Conservation (phyloP, 169 alveolate genomes). For the Theileria sp. region DNA sequence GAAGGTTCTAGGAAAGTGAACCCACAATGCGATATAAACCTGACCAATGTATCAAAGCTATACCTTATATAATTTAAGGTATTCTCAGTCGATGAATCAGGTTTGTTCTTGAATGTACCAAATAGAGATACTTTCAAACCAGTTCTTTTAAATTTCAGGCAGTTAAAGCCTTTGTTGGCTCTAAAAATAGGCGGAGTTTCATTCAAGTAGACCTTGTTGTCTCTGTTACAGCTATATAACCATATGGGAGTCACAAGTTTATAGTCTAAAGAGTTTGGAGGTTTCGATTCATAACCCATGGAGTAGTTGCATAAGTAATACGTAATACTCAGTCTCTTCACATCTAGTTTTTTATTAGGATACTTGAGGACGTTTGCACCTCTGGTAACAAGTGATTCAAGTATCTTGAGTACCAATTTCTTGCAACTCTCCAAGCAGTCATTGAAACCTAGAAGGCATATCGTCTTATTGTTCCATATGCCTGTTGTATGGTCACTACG, state of each 20-base stretch:
- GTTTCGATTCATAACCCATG: constrained; percentile 39
- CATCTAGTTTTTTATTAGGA: constrained; percentile 40
- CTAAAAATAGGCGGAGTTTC: constrained; percentile 47
- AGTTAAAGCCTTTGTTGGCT: constrained; percentile 32
- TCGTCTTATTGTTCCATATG: constrained; percentile 38
- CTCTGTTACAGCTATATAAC: constrained; percentile 58
- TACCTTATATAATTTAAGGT: constrained; percentile 21
- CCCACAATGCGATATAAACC: constrained; percentile 61
- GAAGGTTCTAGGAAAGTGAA: constrained; percentile 24
- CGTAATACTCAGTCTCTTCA: constrained; percentile 19
- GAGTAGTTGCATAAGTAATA: constrained; percentile 62
- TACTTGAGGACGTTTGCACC: constrained; percentile 56
- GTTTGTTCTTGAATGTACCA: constrained; percentile 2
- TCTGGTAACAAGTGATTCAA: constrained; percentile 32
- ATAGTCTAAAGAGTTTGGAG: constrained; percentile 23
- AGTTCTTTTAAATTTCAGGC: constrained; percentile 36
- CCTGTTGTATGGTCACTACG: constrained; percentile 37
- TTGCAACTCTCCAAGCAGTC: constrained; percentile 36
- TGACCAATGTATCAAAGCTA: constrained; percentile 38
- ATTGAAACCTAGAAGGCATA: constrained; percentile 61
- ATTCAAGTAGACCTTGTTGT: constrained; percentile 31
- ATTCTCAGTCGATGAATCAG: background rate
- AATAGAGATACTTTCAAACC: constrained; percentile 30
- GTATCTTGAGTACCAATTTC: constrained; percentile 27
- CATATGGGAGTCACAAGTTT: constrained; percentile 64